A percentile compares a stretch with the other conserved stretches of the same genome.
phyloP scores from a whole-genome alignment of 352 stramenopile species.

The Thalassiosira livingstoniorum region DNA sequence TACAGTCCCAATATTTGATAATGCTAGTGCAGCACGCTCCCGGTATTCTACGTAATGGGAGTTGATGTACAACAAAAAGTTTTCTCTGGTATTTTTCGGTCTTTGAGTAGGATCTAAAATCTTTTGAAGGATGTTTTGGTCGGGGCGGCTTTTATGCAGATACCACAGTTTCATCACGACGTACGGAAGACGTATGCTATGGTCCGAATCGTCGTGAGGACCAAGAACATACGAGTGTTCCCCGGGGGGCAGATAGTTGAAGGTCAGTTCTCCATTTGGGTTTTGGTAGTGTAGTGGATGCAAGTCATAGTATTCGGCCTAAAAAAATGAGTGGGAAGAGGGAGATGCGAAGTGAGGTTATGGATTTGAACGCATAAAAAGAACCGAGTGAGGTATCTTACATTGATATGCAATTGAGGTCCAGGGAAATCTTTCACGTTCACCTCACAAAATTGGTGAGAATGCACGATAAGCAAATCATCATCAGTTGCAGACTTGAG shows the following conservation, averaged over 20 bases:
- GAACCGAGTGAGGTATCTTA: too few species aligned
- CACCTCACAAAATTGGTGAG: conserved; percentile 59
- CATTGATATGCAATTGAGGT: conserved; percentile 61
- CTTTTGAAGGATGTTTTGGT: conserved; percentile 31
- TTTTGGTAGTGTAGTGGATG: conserved; percentile 47
- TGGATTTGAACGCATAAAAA: too few species aligned
- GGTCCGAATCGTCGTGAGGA: conserved; percentile 48
- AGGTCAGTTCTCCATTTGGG: conserved; percentile 37
- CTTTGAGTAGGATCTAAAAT: conserved; percentile 51
- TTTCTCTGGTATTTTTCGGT: conserved; percentile 56
- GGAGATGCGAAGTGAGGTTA: too few species aligned
- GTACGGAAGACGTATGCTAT: conserved; percentile 55
- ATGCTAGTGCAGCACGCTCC: conserved; percentile 45
- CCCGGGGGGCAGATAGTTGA: conserved; percentile 52
- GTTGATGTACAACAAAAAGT: conserved; percentile 61
- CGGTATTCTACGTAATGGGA: conserved; percentile 56
- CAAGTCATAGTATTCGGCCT: conserved; percentile 63
- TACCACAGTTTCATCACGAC: conserved; percentile 61
- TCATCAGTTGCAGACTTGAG: conserved; percentile 36
- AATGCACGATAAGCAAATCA: conserved; percentile 64
- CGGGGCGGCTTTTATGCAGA: conserved; percentile 37
- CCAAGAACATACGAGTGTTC: conserved; percentile 51
- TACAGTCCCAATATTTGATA: conserved; percentile 62
- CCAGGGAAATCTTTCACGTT: conserved; percentile 54
- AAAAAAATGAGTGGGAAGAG: neutral